Base-by-base conservation (phyloP, 805 yeast genomes). In the Priceomyces melissophilus region DNA sequence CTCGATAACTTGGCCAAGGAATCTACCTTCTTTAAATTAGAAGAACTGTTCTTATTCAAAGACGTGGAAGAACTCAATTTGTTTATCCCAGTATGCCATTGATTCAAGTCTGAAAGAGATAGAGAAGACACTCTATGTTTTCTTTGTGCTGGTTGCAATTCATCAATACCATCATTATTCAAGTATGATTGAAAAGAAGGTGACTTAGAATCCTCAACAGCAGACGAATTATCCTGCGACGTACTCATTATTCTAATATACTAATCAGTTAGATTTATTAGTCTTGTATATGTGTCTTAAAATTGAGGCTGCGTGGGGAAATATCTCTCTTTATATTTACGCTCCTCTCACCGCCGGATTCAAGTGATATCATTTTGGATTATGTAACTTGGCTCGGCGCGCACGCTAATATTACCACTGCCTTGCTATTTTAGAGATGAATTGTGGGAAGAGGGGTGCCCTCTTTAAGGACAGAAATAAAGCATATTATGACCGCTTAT, bases 111-210 rank as follows among this genome's bases (percentile, higher is more conserved):
- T 3, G 84, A 75, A 35, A 84, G 67, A 15, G 89, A 82, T 31
- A 84, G 59, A 27, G 85, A 79, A 9, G 84, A 78, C 6, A 81
- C 85, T 33, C 82, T 63, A 54, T 80, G 79, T 49, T 75, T 79
- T 58, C 86, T 71, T 7, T 77, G 67, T 39, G 73, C 68, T 2
- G 90, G 90, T 40, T 73, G 75, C 54, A 84, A 61, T 41, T 76
- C 74, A 54, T 83, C 89, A 14, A 84, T 82, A 16, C 86, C 87
- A 55, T 84, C 89, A 48, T 82, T 83, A 53, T 84, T 82, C 46
- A 84, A 71, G 52, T 76, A 82, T 9, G 87, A 80, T 52, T 68
- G 73, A 52, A 59, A 65, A 32, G 45, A 45, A 23, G 58, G 59
- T 8, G 29, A 13, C 25, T 50, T 42, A 14, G 41, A 39, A 13